Percentiles rank a stretch among this genome's conserved stretches.
phyloP scores from a whole-genome alignment of 1,284 basidiomycete genomes.

The Ustilago trichophora region DNA sequence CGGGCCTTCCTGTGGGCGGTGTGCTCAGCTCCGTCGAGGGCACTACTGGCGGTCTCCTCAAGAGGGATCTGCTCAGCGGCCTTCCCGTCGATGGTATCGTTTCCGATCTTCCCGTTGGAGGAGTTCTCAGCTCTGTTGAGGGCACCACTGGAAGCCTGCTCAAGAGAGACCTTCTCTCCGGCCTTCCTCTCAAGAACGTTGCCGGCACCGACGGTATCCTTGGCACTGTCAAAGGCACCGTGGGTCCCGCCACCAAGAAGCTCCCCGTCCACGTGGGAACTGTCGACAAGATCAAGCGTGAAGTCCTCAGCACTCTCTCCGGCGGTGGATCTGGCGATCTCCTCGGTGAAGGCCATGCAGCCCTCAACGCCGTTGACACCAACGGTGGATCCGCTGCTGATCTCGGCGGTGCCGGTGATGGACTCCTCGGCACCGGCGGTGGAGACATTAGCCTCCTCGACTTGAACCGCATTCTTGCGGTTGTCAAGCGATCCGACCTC shows the following conservation, averaged over 20 bases:
- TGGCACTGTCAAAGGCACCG: not conserved
- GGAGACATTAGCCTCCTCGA: conserved; percentile 6
- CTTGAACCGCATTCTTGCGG: conserved; percentile 2
- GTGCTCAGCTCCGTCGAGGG: too few relatives aligned
- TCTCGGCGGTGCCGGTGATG: not conserved
- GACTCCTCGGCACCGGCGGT: not conserved
- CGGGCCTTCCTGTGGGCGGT: too few relatives aligned
- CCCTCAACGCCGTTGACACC: not conserved
- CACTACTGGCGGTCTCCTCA: too few relatives aligned
- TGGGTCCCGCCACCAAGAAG: too few relatives aligned
- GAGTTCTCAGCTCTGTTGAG: too few relatives aligned
- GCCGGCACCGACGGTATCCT: not conserved
- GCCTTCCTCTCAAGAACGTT: not conserved
- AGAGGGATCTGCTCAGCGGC: too few relatives aligned
- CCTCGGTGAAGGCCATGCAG: not conserved
- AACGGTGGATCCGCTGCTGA: not conserved
- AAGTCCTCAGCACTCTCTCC: conserved; percentile 1
- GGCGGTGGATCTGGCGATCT: too few relatives aligned
- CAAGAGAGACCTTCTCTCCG: conserved; percentile 8
- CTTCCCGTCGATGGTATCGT: too few relatives aligned
- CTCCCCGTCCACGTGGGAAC: too few relatives aligned
- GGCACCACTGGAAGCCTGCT: too few relatives aligned
- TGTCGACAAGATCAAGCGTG: not conserved
- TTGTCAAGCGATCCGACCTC: conserved; percentile 4
- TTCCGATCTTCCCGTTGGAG: too few relatives aligned